phyloP scores from a whole-genome alignment of 2,329 filamentous ascomycete species.

The Calonectria multiphialidica region DNA sequence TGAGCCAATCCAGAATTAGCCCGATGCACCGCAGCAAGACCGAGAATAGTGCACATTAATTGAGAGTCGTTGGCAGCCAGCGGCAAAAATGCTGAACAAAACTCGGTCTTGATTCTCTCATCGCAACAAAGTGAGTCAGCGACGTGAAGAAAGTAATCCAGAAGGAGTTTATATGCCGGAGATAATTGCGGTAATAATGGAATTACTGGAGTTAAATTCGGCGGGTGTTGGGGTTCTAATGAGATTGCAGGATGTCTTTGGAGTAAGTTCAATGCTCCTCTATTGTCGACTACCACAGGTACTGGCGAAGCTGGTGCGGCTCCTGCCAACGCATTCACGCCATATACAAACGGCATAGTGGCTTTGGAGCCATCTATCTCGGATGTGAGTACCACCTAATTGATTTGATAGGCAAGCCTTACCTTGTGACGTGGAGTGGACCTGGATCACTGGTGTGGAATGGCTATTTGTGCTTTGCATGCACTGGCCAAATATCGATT shows the following conservation, averaged over 20 bases:
- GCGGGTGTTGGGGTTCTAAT: not conserved
- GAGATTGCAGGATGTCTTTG: too few species aligned
- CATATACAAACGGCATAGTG: not conserved
- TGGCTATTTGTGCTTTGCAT: not conserved
- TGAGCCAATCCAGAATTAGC: not conserved
- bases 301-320: too few species aligned
- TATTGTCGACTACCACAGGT: not conserved
- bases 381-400: not conserved
- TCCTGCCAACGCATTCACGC: not conserved
- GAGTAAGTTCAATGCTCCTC: not conserved
- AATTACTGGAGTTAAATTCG: not conserved
- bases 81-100: not conserved
- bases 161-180: not conserved
- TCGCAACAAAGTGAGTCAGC: constrained; percentile 13
- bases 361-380: not conserved
- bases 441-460: not conserved
- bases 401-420: not conserved
- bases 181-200: not conserved
- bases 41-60: constrained; percentile 5
- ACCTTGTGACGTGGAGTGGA: not conserved
- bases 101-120: not conserved
- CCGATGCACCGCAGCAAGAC: constrained; percentile 4
- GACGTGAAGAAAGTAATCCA: constrained; percentile 5
- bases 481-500: constrained; percentile 12
- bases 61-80: not conserved